Conservation (phyloP, 805 yeast genomes). For the Saturnispora saitoi region DNA sequence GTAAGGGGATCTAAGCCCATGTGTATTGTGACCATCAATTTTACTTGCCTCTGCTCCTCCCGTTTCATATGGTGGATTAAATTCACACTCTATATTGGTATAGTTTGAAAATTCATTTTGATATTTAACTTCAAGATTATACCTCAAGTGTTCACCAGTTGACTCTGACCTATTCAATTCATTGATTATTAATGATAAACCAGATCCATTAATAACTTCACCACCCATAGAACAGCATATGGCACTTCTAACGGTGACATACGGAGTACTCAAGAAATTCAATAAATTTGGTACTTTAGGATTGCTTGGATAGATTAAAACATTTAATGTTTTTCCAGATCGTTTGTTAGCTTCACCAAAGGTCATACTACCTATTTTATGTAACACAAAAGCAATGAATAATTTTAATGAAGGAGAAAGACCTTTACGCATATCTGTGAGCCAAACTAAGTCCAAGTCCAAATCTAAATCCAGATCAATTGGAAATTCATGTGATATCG, state of each 20-base stretch:
- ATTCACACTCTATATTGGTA: conserved; percentile 24
- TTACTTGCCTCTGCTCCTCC: conserved; percentile 21
- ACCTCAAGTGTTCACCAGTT: neutral
- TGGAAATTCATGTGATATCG: neutral
- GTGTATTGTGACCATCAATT: conserved; percentile 9
- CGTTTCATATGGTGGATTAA: conserved; percentile 36
- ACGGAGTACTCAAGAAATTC: conserved; percentile 90
- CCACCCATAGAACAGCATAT: conserved; percentile 78
- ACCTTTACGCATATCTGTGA: conserved; percentile 35
- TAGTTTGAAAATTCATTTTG: conserved; percentile 32
- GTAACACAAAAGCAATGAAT: conserved; percentile 69
- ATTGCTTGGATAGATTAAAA: conserved; percentile 76
- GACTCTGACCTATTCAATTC: neutral
- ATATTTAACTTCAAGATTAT: conserved; percentile 10
- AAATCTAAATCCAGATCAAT: conserved; percentile 6
- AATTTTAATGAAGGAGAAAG: conserved; percentile 79
- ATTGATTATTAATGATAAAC: conserved; percentile 25
- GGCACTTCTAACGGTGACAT: conserved; percentile 84
- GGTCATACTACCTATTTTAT: conserved; percentile 71
- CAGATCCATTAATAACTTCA: conserved; percentile 39
- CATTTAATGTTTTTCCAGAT: conserved; percentile 72
- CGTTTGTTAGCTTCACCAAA: conserved; percentile 86
- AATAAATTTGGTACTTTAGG: conserved; percentile 61
- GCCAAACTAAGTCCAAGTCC: conserved; percentile 9
- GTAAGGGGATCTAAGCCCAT: conserved; percentile 49